Percentiles rank a stretch among this genome's conserved stretches.
phyloP scores from a whole-genome alignment of 2,329 filamentous ascomycete genomes.

The Neopestalotiopsis sp. region DNA sequence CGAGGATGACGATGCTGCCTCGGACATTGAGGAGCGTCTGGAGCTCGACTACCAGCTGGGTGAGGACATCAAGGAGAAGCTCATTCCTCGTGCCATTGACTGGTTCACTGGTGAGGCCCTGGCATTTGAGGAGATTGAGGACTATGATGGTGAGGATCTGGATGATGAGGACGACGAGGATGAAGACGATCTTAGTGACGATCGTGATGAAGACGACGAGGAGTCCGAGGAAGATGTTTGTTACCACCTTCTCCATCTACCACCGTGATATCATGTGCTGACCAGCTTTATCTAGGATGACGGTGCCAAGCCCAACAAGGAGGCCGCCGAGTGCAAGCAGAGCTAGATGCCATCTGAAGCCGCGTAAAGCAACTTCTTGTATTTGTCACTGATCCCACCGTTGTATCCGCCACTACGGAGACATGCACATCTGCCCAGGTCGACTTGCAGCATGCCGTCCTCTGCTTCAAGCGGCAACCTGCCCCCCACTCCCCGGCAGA shows the following conservation, averaged over 20 bases:
- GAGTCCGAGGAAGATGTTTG: slow-evolving; percentile 80
- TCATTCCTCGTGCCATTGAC: slow-evolving; percentile 97
- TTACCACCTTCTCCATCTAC: slow-evolving; percentile 20
- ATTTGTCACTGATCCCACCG: background rate
- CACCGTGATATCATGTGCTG: background rate
- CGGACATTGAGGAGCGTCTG: slow-evolving; percentile 95
- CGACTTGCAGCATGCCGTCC: slow-evolving; percentile 2
- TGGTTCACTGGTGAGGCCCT: slow-evolving; percentile 99
- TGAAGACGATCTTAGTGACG: slow-evolving; percentile 84
- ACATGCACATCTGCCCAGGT: slow-evolving; percentile 1
- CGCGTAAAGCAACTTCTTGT: background rate
- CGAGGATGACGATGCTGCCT: slow-evolving; percentile 71
- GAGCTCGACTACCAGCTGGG: slow-evolving; percentile 99
- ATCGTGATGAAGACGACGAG: slow-evolving; percentile 78
- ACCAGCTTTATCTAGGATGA: slow-evolving; percentile 69
- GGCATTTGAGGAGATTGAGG: slow-evolving; percentile 90
- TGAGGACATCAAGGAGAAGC: slow-evolving; percentile 99
- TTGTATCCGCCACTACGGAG: background rate
- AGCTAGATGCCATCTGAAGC: slow-evolving; percentile 61
- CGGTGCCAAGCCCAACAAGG: slow-evolving; percentile 88
- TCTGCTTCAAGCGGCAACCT: background rate
- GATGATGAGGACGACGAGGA: slow-evolving; percentile 89
- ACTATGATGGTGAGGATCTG: slow-evolving; percentile 81
- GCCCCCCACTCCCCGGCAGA: background rate
- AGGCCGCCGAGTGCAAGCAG: slow-evolving; percentile 95